phyloP scores from a whole-genome alignment of 345 rosid genomes.

The Arabis hirsuta region DNA sequence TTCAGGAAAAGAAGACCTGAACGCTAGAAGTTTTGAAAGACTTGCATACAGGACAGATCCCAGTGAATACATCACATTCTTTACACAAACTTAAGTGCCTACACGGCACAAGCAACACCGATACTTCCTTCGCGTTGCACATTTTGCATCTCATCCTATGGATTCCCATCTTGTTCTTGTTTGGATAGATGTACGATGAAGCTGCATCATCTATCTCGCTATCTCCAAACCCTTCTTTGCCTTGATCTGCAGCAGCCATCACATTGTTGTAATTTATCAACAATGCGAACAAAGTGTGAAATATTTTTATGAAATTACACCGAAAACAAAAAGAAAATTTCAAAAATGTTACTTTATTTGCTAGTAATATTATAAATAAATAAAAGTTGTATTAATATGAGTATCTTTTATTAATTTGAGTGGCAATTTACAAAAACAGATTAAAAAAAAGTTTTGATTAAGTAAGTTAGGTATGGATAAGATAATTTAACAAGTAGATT shows the following conservation, averaged over 20 bases:
- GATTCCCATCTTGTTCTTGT: slow-evolving; percentile 21
- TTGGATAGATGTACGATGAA: slow-evolving; percentile 51
- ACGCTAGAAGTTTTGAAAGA: slow-evolving; percentile 60
- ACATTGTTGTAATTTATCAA: slow-evolving; percentile 39
- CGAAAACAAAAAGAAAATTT: no score
- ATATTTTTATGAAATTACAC: no score
- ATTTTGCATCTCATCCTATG: slow-evolving; percentile 55
- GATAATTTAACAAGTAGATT: no score
- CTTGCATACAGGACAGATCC: slow-evolving; percentile 65
- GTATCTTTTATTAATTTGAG: no score
- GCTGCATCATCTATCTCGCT: slow-evolving; percentile 71
- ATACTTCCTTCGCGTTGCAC: slow-evolving; percentile 59
- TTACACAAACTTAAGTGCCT: slow-evolving; percentile 73
- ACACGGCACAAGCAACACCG: slow-evolving; percentile 66
- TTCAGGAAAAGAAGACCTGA: slow-evolving; percentile 52
- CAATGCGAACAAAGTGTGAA: no score
- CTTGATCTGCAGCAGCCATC: slow-evolving; percentile 42
- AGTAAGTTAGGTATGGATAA: no score
- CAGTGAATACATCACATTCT: slow-evolving; percentile 59
- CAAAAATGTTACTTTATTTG: no score
- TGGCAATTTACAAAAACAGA: no score
- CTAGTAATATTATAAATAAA: no score
- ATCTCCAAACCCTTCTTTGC: slow-evolving; percentile 81
- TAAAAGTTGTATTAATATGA: no score
- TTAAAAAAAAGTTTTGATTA: no score